Percentiles rank a stretch among this genome's conserved stretches.
Evolutionary conservation across 805 yeast species (phyloP).

Genomic region (Aciculoconidium aculeatum): DNA sequence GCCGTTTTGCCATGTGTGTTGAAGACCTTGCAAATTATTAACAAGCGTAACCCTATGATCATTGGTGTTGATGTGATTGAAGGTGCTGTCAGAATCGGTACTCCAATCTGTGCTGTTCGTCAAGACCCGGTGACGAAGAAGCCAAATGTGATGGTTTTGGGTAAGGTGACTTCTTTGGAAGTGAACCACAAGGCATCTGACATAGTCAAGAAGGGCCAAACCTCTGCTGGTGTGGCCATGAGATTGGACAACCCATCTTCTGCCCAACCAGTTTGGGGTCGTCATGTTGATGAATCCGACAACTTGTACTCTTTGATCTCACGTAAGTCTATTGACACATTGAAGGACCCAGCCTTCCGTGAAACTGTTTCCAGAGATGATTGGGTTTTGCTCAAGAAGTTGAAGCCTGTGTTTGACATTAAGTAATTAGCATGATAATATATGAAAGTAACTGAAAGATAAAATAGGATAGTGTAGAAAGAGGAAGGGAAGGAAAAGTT

Average conservation of each 20-base stretch:
- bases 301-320: conserved; percentile 82
- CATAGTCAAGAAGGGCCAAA: conserved; percentile 86
- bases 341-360: conserved; percentile 97
- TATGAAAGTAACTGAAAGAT: background rate
- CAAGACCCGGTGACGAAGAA: conserved; percentile 80
- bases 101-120: conserved; percentile 94
- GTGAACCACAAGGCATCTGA: conserved; percentile 86
- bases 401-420: conserved; percentile 86
- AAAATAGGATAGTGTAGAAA: background rate
- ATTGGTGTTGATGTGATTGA: conserved; percentile 97
- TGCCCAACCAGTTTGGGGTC: conserved; percentile 97
- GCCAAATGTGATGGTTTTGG: conserved; percentile 65
- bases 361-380: conserved; percentile 91
- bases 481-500: background rate
- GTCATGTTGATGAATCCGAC: conserved; percentile 95
- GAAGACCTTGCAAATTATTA: conserved; percentile 91
- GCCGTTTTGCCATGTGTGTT: conserved; percentile 95
- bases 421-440: too few relatives aligned
- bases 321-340: conserved; percentile 90
- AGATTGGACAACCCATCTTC: conserved; percentile 89
- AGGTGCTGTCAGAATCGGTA: conserved; percentile 84
- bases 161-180: conserved; percentile 89
- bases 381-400: conserved; percentile 85
- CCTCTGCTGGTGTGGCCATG: conserved; percentile 98
- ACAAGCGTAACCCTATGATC: conserved; percentile 98